phyloP scores from a whole-genome alignment of 2,329 filamentous ascomycete species.

The Colletotrichum sp. region DNA sequence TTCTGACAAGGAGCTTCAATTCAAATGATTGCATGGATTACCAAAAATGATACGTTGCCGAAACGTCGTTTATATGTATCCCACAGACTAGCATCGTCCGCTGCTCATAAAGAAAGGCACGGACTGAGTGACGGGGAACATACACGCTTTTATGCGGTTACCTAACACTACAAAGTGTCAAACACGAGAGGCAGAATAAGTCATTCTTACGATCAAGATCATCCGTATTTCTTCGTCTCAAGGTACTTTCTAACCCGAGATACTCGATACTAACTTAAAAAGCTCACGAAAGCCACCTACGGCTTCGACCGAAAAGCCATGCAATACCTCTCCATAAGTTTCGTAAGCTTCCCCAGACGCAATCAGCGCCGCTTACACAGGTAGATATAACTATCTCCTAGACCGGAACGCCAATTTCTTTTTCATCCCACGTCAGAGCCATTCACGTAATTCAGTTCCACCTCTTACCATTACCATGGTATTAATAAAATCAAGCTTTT shows the following conservation, averaged over 20 bases:
- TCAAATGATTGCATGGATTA: too few species aligned
- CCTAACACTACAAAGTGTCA: too few species aligned
- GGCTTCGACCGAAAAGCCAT: neutral
- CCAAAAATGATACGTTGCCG: too few species aligned
- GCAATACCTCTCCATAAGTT: neutral
- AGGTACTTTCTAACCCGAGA: neutral
- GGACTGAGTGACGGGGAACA: too few species aligned
- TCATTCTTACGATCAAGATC: neutral
- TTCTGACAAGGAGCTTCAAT: too few species aligned
- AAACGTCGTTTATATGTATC: too few species aligned
- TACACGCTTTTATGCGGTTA: too few species aligned
- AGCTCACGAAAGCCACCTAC: neutral
- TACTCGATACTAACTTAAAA: neutral
- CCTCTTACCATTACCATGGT: neutral
- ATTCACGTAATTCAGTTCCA: neutral
- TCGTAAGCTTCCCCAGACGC: neutral
- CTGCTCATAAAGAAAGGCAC: too few species aligned
- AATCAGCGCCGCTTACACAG: neutral
- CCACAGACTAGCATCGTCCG: too few species aligned
- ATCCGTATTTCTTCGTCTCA: neutral
- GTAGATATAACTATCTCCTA: neutral
- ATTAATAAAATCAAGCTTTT: neutral
- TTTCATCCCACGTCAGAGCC: neutral
- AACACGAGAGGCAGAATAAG: neutral
- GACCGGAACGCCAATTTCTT: neutral